A percentile compares a stretch with the other conserved stretches of the same genome.
phyloP scores from a whole-genome alignment of 345 rosid genomes.

The Lumnitzera racemosa region DNA sequence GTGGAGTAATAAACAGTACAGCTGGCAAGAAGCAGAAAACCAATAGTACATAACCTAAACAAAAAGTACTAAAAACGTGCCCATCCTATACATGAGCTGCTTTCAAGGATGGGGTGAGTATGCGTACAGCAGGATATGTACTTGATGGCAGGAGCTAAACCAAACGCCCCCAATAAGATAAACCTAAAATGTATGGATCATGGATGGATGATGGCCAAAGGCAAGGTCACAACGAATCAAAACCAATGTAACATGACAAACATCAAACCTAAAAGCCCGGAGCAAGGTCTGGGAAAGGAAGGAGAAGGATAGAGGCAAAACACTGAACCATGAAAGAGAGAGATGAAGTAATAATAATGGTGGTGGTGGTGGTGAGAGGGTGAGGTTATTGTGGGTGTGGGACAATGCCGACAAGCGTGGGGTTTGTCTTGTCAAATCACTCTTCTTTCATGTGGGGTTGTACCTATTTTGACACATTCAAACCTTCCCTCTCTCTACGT shows the following conservation, averaged over 20 bases:
- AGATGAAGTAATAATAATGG: constrained; percentile 4
- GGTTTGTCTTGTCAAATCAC: constrained; percentile 34
- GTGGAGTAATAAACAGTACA: too few relatives aligned
- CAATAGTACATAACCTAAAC: too few relatives aligned
- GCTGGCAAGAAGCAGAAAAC: too few relatives aligned
- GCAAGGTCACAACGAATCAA: neutral
- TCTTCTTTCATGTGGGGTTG: constrained; percentile 8
- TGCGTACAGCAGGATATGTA: too few relatives aligned
- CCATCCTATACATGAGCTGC: too few relatives aligned
- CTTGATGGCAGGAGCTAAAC: too few relatives aligned
- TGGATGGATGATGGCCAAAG: constrained; percentile 4
- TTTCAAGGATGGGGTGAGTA: too few relatives aligned
- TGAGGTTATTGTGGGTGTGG: constrained; percentile 1
- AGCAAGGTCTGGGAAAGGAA: neutral
- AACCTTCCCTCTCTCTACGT: neutral
- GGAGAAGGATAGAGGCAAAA: constrained; percentile 2
- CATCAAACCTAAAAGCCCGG: constrained; percentile 8
- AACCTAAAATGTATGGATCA: neutral
- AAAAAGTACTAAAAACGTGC: too few relatives aligned
- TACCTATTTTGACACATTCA: constrained; percentile 2
- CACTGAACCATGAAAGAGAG: neutral
- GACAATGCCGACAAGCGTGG: constrained; percentile 35
- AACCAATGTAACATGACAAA: neutral
- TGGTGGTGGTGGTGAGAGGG: neutral
- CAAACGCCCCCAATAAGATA: too few relatives aligned